These are phyloP conservation scores for Ammopiptanthus mongolicus DNA, from an alignment of 306 rosid genomes.

Conservation along the genomic window DNA sequence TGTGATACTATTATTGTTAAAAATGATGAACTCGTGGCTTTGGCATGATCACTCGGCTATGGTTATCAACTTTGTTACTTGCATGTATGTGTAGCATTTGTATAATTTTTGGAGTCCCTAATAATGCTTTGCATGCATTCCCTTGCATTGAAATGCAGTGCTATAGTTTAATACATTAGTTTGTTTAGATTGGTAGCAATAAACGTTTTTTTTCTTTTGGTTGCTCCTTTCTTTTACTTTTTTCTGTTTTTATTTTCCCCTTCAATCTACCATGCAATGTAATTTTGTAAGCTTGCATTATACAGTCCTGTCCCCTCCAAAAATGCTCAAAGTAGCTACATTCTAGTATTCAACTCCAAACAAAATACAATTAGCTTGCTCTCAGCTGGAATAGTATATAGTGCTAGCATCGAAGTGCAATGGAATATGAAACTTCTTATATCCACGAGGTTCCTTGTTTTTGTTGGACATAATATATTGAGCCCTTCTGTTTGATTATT, in stretches of 20 bases:
- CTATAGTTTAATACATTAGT: background rate
- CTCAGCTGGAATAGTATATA: background rate
- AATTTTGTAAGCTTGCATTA: background rate
- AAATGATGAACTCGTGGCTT: background rate
- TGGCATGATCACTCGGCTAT: background rate
- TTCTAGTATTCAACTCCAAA: background rate
- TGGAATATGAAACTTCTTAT: background rate
- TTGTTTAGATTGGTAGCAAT: background rate
- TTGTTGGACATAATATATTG: background rate
- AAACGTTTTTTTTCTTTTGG: background rate
- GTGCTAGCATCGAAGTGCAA: background rate
- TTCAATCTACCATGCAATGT: background rate
- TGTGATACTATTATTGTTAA: background rate
- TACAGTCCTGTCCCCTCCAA: background rate
- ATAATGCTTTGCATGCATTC: background rate
- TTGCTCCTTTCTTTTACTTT: background rate
- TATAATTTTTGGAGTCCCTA: background rate
- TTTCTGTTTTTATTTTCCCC: background rate
- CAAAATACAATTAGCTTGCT: background rate
- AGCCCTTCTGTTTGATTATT: background rate
- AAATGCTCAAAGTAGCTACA: background rate
- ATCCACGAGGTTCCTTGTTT: background rate
- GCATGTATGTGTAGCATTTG: background rate
- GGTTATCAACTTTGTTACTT: background rate
- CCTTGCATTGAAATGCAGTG: background rate